Percentiles rank a stretch among this genome's conserved stretches.
phyloP scores from a whole-genome alignment of 2,329 filamentous ascomycete species.

The Pseudopyrenochaeta lycopersici region DNA sequence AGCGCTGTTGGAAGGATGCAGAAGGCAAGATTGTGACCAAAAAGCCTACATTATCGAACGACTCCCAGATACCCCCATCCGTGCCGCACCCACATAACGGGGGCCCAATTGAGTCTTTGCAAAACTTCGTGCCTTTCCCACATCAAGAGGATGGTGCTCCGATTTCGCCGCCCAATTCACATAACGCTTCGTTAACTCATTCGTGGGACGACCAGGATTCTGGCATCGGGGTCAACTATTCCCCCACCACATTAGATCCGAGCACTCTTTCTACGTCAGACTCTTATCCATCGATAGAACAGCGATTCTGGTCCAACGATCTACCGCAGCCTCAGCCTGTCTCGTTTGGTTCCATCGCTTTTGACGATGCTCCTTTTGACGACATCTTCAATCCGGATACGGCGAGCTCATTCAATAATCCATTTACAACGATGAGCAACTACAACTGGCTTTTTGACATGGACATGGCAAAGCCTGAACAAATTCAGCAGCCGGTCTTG shows the following conservation, averaged over 20 bases:
- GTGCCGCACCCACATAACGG: slow-evolving; percentile 10
- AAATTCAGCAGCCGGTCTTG: slow-evolving; percentile 25
- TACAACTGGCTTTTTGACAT: slow-evolving; percentile 71
- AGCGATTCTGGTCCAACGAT: slow-evolving; percentile 45
- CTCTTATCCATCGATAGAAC: slow-evolving; percentile 34
- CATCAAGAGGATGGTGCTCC: slow-evolving; percentile 34
- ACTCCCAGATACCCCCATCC: slow-evolving; percentile 12
- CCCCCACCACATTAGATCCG: slow-evolving; percentile 24
- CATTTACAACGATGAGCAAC: slow-evolving; percentile 69
- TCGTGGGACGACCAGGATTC: slow-evolving; percentile 43
- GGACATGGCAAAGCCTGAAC: slow-evolving; percentile 38
- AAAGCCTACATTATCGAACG: slow-evolving; percentile 37
- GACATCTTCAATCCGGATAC: slow-evolving; percentile 69
- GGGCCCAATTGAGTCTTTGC: slow-evolving; percentile 23
- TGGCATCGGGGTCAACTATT: slow-evolving; percentile 29
- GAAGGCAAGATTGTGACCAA: slow-evolving; percentile 63
- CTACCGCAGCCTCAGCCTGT: slow-evolving; percentile 39
- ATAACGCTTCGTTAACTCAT: slow-evolving; percentile 34
- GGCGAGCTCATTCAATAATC: slow-evolving; percentile 71
- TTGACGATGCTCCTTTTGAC: slow-evolving; percentile 55
- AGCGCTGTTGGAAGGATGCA: slow-evolving; percentile 63
- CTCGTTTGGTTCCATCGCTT: slow-evolving; percentile 24
- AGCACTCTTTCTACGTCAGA: slow-evolving; percentile 28
- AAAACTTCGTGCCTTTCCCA: slow-evolving; percentile 31
- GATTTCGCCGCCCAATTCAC: slow-evolving; percentile 47